Evolutionary conservation across 106 monocot species (phyloP).

Genomic region (Dendrobium chrysotoxum): DNA sequence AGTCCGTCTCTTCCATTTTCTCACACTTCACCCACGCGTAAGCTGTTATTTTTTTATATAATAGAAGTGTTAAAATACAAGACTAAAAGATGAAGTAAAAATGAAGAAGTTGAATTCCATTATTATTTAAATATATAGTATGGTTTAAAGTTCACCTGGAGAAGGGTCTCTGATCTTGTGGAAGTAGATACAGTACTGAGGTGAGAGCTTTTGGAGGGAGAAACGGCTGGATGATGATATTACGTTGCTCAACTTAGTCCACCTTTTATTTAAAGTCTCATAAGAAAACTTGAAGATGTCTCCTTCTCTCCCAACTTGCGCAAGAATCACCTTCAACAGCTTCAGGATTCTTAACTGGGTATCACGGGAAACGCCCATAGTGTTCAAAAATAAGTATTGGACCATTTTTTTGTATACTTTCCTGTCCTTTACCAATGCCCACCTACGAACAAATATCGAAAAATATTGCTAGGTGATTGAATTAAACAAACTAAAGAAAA

Average conservation of each 20-base stretch:
- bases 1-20: slow-evolving; percentile 57
- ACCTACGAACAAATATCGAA: slow-evolving; percentile 34
- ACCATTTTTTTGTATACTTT: slow-evolving; percentile 24
- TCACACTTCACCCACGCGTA: slow-evolving; percentile 91
- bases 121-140: too few relatives aligned
- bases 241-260: slow-evolving; percentile 39
- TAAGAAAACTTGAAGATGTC: slow-evolving; percentile 65
- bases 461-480: background rate
- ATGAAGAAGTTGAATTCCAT: too few relatives aligned
- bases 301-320: slow-evolving; percentile 21
- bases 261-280: slow-evolving; percentile 31
- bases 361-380: slow-evolving; percentile 54
- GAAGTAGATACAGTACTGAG: slow-evolving; percentile 68
- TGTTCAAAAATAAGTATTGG: slow-evolving; percentile 28
- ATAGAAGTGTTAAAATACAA: background rate
- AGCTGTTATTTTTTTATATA: slow-evolving; percentile 27
- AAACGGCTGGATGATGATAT: slow-evolving; percentile 51
- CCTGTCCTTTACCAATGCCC: slow-evolving; percentile 66
- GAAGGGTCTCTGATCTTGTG: slow-evolving; percentile 39
- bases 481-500: background rate
- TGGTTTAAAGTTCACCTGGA: slow-evolving; percentile 24
- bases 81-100: background rate
- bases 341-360: slow-evolving; percentile 61
- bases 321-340: slow-evolving; percentile 47
- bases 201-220: slow-evolving; percentile 53